phyloP scores from a whole-genome alignment of 228 moss, liverwort and hornwort species.

The Sphagnum magellanicum region DNA sequence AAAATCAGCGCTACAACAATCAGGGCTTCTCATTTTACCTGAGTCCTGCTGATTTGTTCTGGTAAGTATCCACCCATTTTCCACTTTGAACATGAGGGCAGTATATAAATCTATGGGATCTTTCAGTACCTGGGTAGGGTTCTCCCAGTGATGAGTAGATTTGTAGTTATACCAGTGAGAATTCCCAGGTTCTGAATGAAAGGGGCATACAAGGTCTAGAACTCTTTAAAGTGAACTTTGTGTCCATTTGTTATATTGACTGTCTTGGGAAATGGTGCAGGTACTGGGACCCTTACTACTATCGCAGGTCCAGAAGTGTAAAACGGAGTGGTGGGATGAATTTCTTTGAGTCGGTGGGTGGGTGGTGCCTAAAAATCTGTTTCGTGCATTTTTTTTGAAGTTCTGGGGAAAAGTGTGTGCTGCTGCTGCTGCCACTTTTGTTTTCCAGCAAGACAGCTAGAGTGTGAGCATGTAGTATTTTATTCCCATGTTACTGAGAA shows the following conservation, averaged over 20 bases:
- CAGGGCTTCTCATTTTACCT: conserved; percentile 64
- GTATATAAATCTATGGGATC: too few species aligned
- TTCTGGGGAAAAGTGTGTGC: background rate
- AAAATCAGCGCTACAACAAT: conserved; percentile 60
- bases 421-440: background rate
- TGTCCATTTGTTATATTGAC: background rate
- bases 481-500: background rate
- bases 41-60: conserved; percentile 84
- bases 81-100: too few species aligned
- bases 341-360: conserved; percentile 81
- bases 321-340: conserved; percentile 63
- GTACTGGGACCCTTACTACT: conserved; percentile 92
- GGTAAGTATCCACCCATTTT: conserved; percentile 31
- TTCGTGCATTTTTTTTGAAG: too few species aligned
- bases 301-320: conserved; percentile 58
- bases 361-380: too few species aligned
- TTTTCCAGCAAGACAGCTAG: background rate
- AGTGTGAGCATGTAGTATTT: background rate
- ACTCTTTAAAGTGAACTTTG: background rate
- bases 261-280: conserved; percentile 18
- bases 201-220: background rate
- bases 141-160: too few species aligned
- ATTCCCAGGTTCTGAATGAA: too few species aligned
- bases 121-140: too few species aligned
- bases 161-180: too few species aligned